These are phyloP conservation scores for Tulasnella sp. DNA, from an alignment of 768 basidiomycete genomes.

Conservation along the genomic window DNA sequence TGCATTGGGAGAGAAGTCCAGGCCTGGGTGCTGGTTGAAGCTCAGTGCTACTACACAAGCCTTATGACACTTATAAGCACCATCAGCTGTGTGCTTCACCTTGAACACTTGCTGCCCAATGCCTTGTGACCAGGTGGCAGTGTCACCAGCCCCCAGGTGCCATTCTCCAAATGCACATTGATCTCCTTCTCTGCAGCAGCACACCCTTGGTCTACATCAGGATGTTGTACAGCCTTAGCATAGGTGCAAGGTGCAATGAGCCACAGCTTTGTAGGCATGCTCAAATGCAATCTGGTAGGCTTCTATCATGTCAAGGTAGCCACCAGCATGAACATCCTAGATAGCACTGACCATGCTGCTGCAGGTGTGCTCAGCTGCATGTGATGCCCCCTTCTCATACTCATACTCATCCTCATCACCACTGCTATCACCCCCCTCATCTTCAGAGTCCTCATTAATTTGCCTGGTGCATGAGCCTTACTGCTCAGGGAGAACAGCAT, in stretches of 20 bases:
- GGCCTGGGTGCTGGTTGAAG: conserved; percentile 32
- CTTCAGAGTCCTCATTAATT: too few relatives aligned
- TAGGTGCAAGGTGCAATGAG: conserved; percentile 15
- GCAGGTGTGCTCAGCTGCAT: neutral
- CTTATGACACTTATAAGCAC: conserved; percentile 27
- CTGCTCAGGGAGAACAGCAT: too few relatives aligned
- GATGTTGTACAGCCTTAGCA: conserved; percentile 18
- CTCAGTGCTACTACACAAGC: conserved; percentile 36
- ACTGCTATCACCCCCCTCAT: too few relatives aligned
- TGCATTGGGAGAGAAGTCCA: conserved; percentile 28
- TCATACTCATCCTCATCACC: neutral
- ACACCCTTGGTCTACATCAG: conserved; percentile 17
- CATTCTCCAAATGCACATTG: neutral
- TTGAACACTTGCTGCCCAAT: conserved; percentile 32
- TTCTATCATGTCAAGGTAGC: neutral
- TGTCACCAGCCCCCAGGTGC: conserved; percentile 17
- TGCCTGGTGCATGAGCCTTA: too few relatives aligned
- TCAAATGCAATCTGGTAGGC: too few relatives aligned
- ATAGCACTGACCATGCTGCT: neutral
- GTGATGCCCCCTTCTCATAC: too few relatives aligned
- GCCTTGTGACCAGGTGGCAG: conserved; percentile 21
- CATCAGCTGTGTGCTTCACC: conserved; percentile 32
- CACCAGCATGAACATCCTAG: neutral
- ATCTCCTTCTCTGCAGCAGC: conserved; percentile 2
- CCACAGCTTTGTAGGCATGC: too few relatives aligned